Conservation (phyloP, 352 stramenopile species). For the Phytophthora ramorum region DNA sequence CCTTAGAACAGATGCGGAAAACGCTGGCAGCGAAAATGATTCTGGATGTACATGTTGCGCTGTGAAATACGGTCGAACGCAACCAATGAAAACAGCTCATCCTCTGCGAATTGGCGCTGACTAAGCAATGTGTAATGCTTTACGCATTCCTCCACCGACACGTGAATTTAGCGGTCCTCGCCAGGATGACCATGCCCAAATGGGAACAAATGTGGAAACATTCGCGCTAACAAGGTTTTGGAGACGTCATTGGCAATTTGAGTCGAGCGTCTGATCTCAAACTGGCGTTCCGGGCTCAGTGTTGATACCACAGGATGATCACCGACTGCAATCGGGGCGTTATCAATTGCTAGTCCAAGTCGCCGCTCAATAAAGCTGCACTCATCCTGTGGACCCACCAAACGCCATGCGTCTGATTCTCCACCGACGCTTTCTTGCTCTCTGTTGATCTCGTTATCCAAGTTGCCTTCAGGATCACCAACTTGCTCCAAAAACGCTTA, state of each 20-base stretch:
- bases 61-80: slow-evolving; percentile 17
- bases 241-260: slow-evolving; percentile 1
- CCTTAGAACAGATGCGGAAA: slow-evolving; percentile 1
- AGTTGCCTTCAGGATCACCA: background rate
- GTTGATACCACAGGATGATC: background rate
- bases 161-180: slow-evolving; percentile 1
- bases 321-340: background rate
- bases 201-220: slow-evolving; percentile 11
- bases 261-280: background rate
- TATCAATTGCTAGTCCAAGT: background rate
- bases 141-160: slow-evolving; percentile 15
- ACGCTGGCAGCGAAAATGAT: slow-evolving; percentile 6
- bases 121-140: slow-evolving; percentile 17
- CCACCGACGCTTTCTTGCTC: slow-evolving; percentile 6
- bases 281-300: background rate
- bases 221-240: slow-evolving; percentile 1
- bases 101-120: slow-evolving; percentile 16
- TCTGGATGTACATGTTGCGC: slow-evolving; percentile 10
- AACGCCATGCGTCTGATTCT: background rate
- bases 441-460: slow-evolving; percentile 1
- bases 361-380: slow-evolving; percentile 1
- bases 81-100: slow-evolving; percentile 22
- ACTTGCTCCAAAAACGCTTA: slow-evolving; percentile 1
- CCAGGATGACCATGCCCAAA: slow-evolving; percentile 12
- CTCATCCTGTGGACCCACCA: background rate